Evolutionary conservation across 2,329 filamentous ascomycete species (phyloP), one percentile per base, ranked within the genome.

Genomic region (Aspergillus tubingensis): DNA sequence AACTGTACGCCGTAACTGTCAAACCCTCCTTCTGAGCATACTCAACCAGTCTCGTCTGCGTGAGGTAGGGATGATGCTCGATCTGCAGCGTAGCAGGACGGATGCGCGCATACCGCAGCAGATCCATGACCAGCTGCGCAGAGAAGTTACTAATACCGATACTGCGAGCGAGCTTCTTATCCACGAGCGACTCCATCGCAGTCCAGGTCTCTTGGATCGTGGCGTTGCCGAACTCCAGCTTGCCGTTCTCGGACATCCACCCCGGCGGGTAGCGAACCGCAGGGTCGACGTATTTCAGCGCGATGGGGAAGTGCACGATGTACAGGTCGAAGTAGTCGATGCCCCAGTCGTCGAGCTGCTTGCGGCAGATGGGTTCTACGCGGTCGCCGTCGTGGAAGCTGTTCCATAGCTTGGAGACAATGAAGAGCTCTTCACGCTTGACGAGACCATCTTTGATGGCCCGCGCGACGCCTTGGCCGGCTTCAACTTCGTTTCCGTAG

Each of bases 361-460:
- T 88, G 77, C 86, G 86, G 77, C 82, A 85, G 73, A 95, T 92
- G 60, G 88, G 87, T 78, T 89, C 86, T 64, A 94, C 91, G 69
- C 85, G 84, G 68, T 94, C 88, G 69, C 83, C 83, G 71, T 94
- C 89, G 82, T 96, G 91, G 86, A 92, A 96, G 67, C 88, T 88
- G 82, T 94, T 92, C 92, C 92, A 96, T 60, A 96, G 88, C 83
- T 96, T 96, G 78, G 89, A 92, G 66, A 93, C 90, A 74, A 96
- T 88, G 86, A 96, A 96, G 74, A 96, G 89, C 23, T 96, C 91
- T 78, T 91, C 87, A 62, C 91, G 89, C 82, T 88, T 92, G 68
- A 93, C 90, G 60, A 94, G 77, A 47, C 91, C 90, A 8, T 95
- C 91, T 73, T 89, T 85, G 79, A 95, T 91, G 71, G 91, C 91